Evolutionary conservation across 164 flowering plant genomes (phyloP), one percentile per base, ranked within the genome.

Genomic region (Vitis cinerea): DNA sequence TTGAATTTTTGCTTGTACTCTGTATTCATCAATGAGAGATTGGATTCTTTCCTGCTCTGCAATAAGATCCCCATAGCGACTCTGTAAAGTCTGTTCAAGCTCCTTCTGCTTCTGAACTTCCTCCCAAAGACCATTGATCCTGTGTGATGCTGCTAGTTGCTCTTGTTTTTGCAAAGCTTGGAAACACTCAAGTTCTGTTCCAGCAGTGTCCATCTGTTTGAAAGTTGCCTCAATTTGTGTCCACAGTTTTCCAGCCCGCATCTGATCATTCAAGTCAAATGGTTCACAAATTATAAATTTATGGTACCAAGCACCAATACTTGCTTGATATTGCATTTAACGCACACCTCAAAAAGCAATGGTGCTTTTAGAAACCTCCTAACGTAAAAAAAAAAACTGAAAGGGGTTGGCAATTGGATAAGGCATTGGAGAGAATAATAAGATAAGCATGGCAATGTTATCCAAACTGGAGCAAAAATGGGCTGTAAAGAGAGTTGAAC

Each of bases 181-280:
- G 78, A 96, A 96, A 83, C 98, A 93, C 75, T 91, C 97, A 3
- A 93, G 82, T 74, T 96, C 99, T 19, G 95, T 96, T 50, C 87
- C 86, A 66, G 98, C 97, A 66, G 92, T 87, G 73, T 91, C 93
- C 85, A 90, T 85, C 83, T 87, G 92, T 84, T 96, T 96, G 74
- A 84, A 84, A 15, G 90, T 90, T 51, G 86, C 81, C 75, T 96
- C 97, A 62, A 92, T 83, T 81, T 92, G 91, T 14, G 86, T 66
- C 90, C 94, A 86, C 17, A 93, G 81, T 61, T 85, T 85, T 56
- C 75, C 85, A 51, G 85, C 91, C 56, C 97, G 83, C 72, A 65
- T 71, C 97, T 94, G 93, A 37, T 59, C 66, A 72, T 37, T 11
- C 49, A 65, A 19, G 19, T 44, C 56, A 55, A 68, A 64, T 7